A percentile compares a stretch with the other conserved stretches of the same genome.
Conservation (phyloP, 2,329 filamentous ascomycete genomes). For the Diaporthe amygdali region DNA sequence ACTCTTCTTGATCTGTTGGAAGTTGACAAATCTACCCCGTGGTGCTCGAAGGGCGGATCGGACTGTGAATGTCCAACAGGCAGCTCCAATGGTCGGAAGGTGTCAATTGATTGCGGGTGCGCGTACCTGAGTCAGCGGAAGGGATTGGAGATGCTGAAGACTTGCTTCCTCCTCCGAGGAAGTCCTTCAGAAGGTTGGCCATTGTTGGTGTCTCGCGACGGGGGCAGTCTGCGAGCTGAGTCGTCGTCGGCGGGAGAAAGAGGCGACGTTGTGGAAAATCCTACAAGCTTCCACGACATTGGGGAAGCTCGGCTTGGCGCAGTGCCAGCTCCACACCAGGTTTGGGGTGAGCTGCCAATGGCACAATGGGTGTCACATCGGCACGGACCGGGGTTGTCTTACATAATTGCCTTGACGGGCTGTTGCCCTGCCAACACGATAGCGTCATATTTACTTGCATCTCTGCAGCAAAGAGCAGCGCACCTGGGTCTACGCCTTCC, state of each 20-base stretch:
- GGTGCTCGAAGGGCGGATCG: too few relatives aligned
- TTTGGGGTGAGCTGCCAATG: neutral
- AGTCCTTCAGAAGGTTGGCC: constrained; percentile 68
- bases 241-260: constrained; percentile 9
- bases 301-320: constrained; percentile 15
- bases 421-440: constrained; percentile 2
- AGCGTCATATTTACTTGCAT: neutral
- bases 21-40: too few relatives aligned
- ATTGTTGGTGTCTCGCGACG: constrained; percentile 38
- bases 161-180: constrained; percentile 70
- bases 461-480: neutral
- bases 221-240: constrained; percentile 16
- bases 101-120: constrained; percentile 10
- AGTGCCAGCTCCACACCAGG: neutral
- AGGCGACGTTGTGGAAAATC: constrained; percentile 19
- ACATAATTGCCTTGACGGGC: neutral
- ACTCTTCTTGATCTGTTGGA: too few relatives aligned
- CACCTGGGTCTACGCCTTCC: neutral
- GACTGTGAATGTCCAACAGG: too few relatives aligned
- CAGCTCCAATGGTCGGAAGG: neutral
- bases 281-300: constrained; percentile 12
- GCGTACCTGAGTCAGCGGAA: constrained; percentile 68
- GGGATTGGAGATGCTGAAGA: constrained; percentile 55
- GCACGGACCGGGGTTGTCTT: neutral
- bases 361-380: neutral